A percentile compares a stretch with the other conserved stretches of the same genome.
These are phyloP conservation scores for Pulchroboletus neoregius DNA, from an alignment of 1,284 basidiomycete species.

Conservation along the genomic window DNA sequence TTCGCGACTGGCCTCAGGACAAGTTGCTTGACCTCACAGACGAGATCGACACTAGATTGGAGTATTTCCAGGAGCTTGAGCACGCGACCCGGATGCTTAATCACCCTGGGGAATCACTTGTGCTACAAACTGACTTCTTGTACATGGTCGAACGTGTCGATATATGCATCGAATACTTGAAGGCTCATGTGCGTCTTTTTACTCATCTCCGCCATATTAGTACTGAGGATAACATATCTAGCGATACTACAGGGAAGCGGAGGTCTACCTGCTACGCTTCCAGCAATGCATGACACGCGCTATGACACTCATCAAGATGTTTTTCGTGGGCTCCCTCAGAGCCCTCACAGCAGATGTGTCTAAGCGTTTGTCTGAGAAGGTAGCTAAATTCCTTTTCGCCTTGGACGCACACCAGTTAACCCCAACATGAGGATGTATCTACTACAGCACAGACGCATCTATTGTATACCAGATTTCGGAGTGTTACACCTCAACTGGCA, in stretches of 20 bases:
- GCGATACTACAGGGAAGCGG: slow-evolving; percentile 87
- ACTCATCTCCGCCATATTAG: background rate
- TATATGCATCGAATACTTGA: slow-evolving; percentile 86
- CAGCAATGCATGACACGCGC: slow-evolving; percentile 94
- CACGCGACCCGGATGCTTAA: slow-evolving; percentile 88
- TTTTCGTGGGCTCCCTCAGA: slow-evolving; percentile 79
- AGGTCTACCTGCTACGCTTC: slow-evolving; percentile 87
- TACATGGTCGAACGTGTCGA: slow-evolving; percentile 93
- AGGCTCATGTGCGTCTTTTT: slow-evolving; percentile 63
- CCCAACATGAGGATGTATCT: slow-evolving; percentile 63
- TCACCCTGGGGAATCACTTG: slow-evolving; percentile 85
- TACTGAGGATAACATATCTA: slow-evolving; percentile 33
- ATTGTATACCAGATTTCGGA: slow-evolving; percentile 82
- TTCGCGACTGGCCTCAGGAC: slow-evolving; percentile 44
- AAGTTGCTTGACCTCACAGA: slow-evolving; percentile 74
- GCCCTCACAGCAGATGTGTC: slow-evolving; percentile 72
- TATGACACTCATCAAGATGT: slow-evolving; percentile 95
- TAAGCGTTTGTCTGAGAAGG: slow-evolving; percentile 71
- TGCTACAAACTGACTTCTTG: slow-evolving; percentile 83
- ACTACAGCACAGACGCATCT: slow-evolving; percentile 79
- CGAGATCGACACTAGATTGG: slow-evolving; percentile 70
- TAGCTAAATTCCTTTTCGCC: slow-evolving; percentile 19
- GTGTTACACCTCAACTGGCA: slow-evolving; percentile 65
- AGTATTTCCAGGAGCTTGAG: slow-evolving; percentile 91
- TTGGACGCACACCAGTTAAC: slow-evolving; percentile 1